Evolutionary conservation across 257 asterid species (phyloP), one percentile per base, ranked within the genome.

Genomic region (Lithospermum erythrorhizon): DNA sequence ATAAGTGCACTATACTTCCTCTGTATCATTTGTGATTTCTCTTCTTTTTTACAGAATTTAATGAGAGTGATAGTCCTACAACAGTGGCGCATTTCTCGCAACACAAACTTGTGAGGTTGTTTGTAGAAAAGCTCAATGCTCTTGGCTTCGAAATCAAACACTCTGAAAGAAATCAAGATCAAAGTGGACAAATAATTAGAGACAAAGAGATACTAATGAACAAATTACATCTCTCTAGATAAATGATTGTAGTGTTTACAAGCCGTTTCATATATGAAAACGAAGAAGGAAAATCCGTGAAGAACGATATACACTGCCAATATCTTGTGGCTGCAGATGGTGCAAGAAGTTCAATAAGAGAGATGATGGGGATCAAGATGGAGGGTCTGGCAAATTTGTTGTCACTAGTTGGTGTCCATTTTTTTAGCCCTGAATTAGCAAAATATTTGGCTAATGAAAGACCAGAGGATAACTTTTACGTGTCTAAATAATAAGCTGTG

Each of bases 1-100:
- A n/a, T n/a, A 3, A 27, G 3, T 27, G 6, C 6, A 2, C 3
- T 27, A 27, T 27, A 27, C 29, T 32, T 32, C 1, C 9, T 32
- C 3, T 35, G 14, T 35, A 2, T 35, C 1, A 8, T 35, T 0
- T 3, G 13, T 2, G 45, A 35, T 10, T 35, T 35, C 2, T 35
- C 29, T 61, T 65, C 55, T 68, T 20, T 72, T 51, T 58, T 68
- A 16, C 86, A 90, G 98, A 90, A 80, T 83, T 90, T 78, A 89
- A 81, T 63, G 80, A 68, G 69, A 71, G 67, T 63, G 82, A 62
- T 72, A 90, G 98, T 74, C 95, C 95, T 55, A 83, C 83, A 64
- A 79, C 95, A 58, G 95, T 90, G 75, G 89, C 98, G 58, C 95
- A 90, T 78, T 87, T 85, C 75, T 83, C 98, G 45, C 98, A 91